Conservation (phyloP, 225 moss, liverwort and hornwort species). For the Straminergon stramineum region DNA sequence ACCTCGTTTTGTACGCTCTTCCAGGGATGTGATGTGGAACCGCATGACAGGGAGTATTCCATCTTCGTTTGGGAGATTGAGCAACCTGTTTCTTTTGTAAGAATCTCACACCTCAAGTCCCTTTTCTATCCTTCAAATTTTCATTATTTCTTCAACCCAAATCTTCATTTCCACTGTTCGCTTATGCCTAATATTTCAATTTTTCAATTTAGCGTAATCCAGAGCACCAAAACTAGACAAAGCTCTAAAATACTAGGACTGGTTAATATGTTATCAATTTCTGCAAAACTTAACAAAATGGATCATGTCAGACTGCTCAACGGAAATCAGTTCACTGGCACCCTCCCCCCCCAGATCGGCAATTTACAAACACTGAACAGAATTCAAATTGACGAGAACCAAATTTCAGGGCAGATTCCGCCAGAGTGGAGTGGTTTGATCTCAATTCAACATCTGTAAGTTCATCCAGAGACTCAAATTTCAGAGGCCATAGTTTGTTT, state of each 20-base stretch:
- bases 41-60: slow-evolving; percentile 62
- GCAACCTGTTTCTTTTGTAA: slow-evolving; percentile 49
- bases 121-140: not conserved
- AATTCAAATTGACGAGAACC: slow-evolving; percentile 72
- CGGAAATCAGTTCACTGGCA: slow-evolving; percentile 56
- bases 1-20: not conserved
- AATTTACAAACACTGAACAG: slow-evolving; percentile 16
- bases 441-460: slow-evolving; percentile 49
- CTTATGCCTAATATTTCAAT: not conserved
- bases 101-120: not conserved
- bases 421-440: slow-evolving; percentile 13
- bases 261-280: not conserved
- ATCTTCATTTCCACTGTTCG: not conserved
- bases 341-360: slow-evolving; percentile 48
- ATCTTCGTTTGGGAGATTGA: slow-evolving; percentile 36
- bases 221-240: not conserved
- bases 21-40: slow-evolving; percentile 95
- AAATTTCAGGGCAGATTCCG: slow-evolving; percentile 53
- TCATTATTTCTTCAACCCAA: not conserved
- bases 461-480: not conserved
- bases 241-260: not conserved
- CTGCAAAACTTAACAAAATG: not conserved
- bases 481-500: not conserved
- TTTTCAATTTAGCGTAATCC: not conserved
- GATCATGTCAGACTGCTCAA: slow-evolving; percentile 51